Base-by-base conservation (phyloP, 495 filamentous ascomycete species). In the Corynascus novoguineensis region DNA sequence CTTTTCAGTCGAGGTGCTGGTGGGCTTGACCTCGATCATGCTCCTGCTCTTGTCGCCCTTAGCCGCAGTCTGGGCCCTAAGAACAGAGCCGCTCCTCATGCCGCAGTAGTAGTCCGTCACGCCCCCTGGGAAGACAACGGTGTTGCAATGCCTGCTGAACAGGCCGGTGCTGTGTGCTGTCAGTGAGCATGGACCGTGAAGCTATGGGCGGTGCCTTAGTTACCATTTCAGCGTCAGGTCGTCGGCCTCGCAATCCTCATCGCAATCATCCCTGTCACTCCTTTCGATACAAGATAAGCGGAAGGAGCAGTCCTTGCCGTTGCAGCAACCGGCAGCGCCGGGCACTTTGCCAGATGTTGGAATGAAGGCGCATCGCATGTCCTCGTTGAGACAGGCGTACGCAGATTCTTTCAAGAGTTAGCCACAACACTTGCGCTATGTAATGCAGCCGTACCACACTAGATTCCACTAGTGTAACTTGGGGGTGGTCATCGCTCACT, bases 21-120 rank as follows among this genome's bases (percentile, higher is more conserved):
- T 57, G n/a, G 60, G 19, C 28, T 60, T 51, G 14, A 68, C 47
- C 2, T 59, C 61, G 6, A 62, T 59, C 47, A 74, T 69, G 9
- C 45, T 59, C 12, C 71, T 63, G 49, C 57, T 61, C 19, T 64
- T 56, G 55, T 77, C 58, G 51, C 71, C 72, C 24, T 15, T 50
- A 38, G 62, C 70, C 0, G 75, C 74, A 2, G 72, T 76, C 24
- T 67, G 62, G 0, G 73, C 67, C 22, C 60, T 58, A 37, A 71
- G 65, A 2, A 65, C 37, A 12, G 1, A 64, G 66, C 40, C 59
- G 52, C 28, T 53, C 60, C 22, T 29, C 3, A 59, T 59, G 41
- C 64, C 60, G 62, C 75, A 78, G 57, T 63, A 74, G 60, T 64
- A 77, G 52, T 78, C 75, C 19, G 55, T 60, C 24, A 74, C 60